Evolutionary conservation across 352 stramenopile genomes (phyloP).

Genomic region (Globisporangium cederbergense): DNA sequence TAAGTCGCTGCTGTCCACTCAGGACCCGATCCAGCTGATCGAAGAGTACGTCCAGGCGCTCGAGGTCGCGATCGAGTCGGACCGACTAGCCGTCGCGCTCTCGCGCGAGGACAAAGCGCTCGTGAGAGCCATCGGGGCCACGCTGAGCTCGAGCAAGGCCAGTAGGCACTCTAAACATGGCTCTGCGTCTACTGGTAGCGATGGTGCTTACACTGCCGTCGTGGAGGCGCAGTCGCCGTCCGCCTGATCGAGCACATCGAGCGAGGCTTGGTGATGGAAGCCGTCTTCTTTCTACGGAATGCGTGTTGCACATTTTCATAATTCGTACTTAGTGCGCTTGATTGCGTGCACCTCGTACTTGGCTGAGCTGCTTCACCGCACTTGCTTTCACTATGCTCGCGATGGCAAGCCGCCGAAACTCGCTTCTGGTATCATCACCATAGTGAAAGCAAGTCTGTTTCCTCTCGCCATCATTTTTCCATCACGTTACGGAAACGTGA

Average conservation of each 20-base stretch:
- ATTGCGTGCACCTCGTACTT: neutral
- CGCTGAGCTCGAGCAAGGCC: neutral
- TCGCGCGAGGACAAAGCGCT: conserved; percentile 11
- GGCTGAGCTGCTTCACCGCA: neutral
- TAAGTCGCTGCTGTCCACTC: conserved; percentile 9
- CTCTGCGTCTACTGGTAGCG: neutral
- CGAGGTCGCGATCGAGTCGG: conserved; percentile 4
- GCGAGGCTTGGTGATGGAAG: neutral
- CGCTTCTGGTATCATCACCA: no score
- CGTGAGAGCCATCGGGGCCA: conserved; percentile 6
- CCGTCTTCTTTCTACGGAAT: no score
- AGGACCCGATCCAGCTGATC: conserved; percentile 12
- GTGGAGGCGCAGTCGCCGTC: neutral
- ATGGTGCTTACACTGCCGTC: neutral
- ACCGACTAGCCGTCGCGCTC: neutral
- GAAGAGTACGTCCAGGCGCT: conserved; percentile 15
- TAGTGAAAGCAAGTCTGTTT: no score
- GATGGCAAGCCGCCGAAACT: no score
- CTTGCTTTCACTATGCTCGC: no score
- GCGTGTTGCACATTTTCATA: neutral
- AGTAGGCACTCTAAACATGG: neutral
- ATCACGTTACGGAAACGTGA: no score
- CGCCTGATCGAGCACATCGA: neutral
- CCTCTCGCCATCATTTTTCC: neutral
- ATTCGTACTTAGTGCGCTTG: neutral